phyloP scores from a whole-genome alignment of 1,284 basidiomycete species.

The Malassezia vespertilionis region DNA sequence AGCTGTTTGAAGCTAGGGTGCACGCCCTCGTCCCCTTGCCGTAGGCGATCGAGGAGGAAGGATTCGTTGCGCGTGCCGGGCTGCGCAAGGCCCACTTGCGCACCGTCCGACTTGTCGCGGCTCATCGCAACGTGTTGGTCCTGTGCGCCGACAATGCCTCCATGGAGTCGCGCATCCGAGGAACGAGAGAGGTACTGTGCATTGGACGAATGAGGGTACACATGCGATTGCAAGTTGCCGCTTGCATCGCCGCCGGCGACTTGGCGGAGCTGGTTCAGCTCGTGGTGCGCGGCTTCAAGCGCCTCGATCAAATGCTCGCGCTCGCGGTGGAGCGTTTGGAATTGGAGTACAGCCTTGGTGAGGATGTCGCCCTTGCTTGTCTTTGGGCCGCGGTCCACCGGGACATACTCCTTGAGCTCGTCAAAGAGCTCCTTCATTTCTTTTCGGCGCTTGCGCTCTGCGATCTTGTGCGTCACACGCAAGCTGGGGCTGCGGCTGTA shows the following conservation, averaged over 20 bases:
- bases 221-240: slow-evolving; percentile 5
- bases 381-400: slow-evolving; percentile 40
- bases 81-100: background rate
- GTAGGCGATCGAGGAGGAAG: slow-evolving; percentile 16
- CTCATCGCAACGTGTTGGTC: background rate
- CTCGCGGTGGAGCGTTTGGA: slow-evolving; percentile 19
- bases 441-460: slow-evolving; percentile 41
- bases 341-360: slow-evolving; percentile 23
- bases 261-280: slow-evolving; percentile 17
- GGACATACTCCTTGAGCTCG: slow-evolving; percentile 39
- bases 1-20: slow-evolving; percentile 17
- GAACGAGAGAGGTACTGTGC: slow-evolving; percentile 7
- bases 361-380: slow-evolving; percentile 46
- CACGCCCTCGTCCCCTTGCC: slow-evolving; percentile 13
- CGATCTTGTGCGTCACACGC: slow-evolving; percentile 43
- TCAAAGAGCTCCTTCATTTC: slow-evolving; percentile 48
- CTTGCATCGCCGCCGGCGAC: slow-evolving; percentile 8
- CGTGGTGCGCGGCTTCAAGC: slow-evolving; percentile 18
- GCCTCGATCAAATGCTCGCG: slow-evolving; percentile 19
- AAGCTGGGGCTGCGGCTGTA: slow-evolving; percentile 42
- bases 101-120: slow-evolving; percentile 5
- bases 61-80: slow-evolving; percentile 4
- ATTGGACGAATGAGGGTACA: slow-evolving; percentile 11
- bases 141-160: background rate
- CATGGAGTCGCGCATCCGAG: slow-evolving; percentile 9